phyloP scores from a whole-genome alignment of 2,329 filamentous ascomycete genomes.

The Penicillium italicum region DNA sequence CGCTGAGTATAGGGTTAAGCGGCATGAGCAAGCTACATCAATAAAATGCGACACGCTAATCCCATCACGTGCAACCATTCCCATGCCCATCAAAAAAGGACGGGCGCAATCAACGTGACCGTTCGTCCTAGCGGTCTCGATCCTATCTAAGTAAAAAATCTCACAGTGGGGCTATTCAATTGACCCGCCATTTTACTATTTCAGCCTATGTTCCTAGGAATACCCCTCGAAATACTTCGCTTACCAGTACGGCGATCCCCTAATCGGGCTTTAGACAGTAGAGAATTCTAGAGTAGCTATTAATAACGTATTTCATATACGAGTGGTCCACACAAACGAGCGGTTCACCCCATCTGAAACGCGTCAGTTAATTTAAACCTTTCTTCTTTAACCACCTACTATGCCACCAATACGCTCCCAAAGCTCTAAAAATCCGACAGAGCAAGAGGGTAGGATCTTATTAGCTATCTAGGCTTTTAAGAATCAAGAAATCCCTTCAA shows the following conservation, averaged over 20 bases:
- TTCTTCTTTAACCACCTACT: neutral
- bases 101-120: neutral
- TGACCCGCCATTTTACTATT: neutral
- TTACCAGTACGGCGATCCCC: neutral
- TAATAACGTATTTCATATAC: too few relatives aligned
- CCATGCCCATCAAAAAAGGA: neutral
- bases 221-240: neutral
- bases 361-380: neutral
- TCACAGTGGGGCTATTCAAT: neutral
- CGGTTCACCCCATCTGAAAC: neutral
- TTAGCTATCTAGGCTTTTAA: neutral
- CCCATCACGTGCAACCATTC: neutral
- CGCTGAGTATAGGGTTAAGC: neutral
- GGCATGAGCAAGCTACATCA: neutral
- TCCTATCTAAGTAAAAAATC: neutral
- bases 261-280: neutral
- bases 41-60: conserved; percentile 1
- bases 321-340: too few relatives aligned
- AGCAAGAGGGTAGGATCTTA: neutral
- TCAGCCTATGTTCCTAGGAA: neutral
- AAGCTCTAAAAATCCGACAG: neutral
- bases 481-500: too few relatives aligned
- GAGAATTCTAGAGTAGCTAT: too few relatives aligned
- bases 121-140: neutral
- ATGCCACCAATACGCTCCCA: neutral